Percentiles rank a stretch among this genome's conserved stretches.
These are phyloP conservation scores for Salix brachista DNA, from an alignment of 345 rosid species.

Conservation along the genomic window DNA sequence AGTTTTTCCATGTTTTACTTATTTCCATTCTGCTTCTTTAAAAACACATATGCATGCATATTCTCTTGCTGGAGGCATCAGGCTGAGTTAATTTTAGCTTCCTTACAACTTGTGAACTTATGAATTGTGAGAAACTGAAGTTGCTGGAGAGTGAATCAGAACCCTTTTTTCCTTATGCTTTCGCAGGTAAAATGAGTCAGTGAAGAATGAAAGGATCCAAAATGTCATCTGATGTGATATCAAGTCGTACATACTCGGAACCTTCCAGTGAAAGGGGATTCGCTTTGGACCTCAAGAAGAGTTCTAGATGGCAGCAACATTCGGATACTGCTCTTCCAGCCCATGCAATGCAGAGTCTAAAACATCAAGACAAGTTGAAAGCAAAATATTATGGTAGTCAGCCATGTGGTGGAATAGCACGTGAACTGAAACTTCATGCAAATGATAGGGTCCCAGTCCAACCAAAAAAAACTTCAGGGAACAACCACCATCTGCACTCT, in stretches of 20 bases:
- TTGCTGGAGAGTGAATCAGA: neutral
- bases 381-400: constrained; percentile 18
- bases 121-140: neutral
- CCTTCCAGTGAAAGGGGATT: constrained; percentile 28
- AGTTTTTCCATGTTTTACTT: neutral
- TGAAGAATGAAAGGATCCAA: constrained; percentile 14
- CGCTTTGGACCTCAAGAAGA: constrained; percentile 32
- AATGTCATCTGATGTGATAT: constrained; percentile 23
- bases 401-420: constrained; percentile 10
- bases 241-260: constrained; percentile 13
- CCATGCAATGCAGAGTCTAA: constrained; percentile 23
- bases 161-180: neutral
- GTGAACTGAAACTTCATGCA: constrained; percentile 16
- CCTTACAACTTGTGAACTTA: neutral
- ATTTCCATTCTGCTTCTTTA: neutral
- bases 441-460: constrained; percentile 25
- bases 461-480: constrained; percentile 29
- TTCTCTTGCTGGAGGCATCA: neutral
- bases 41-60: neutral
- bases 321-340: constrained; percentile 31
- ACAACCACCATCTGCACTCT: constrained; percentile 14
- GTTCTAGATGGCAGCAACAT: constrained; percentile 29
- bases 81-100: neutral
- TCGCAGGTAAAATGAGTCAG: constrained; percentile 11
- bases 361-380: constrained; percentile 34